Base-by-base conservation (phyloP, 305 asterid genomes). In the Ilex paraguariensis region DNA sequence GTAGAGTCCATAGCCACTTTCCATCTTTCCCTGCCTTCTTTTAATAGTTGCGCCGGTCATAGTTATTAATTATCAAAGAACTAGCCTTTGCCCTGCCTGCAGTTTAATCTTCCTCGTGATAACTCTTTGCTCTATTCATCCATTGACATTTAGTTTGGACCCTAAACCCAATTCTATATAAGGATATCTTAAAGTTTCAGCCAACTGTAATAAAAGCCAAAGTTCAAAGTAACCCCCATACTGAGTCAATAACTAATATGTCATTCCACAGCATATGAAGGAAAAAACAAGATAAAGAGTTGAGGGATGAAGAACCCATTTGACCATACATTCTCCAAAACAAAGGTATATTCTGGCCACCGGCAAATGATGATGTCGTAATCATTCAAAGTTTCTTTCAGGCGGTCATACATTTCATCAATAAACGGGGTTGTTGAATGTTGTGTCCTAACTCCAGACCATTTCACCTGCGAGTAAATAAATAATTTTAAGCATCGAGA, bases 271-370 rank as follows among this genome's bases (percentile, higher is more conserved):
- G 17, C 33, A 61, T n/a, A 49, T 62, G 36, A 42, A 59, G 59
- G 14, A 39, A 40, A 59, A 54, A 39, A 11, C 39, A 17, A 17
- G 54, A 40, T 15, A 15, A 65, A 62, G 8, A 31, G 6, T 15
- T 39, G 57, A 39, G 55, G 40, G 39, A 52, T 4, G 11, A 62
- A 57, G 11, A 62, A 57, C 14, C 7, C 16, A 61, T 61, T 13
- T 49, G 45, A 21, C 28, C 81, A 66, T 75, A 81, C 86, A 62
- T 73, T 81, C 73, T 81, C 86, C 74, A 81, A 64, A 32, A 66
- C 81, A 61, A 69, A 72, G 40, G 84, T 78, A 61, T 81, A 81
- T 57, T 81, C 84, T 7, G 84, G 86, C 86, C 86, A 81, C 57
- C 86, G 84, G 61, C 79, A 55, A 58, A 81, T 78, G 68, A 81